Percentiles rank a stretch among this genome's conserved stretches.
Conservation (phyloP, 2,329 filamentous ascomycete genomes). For the Cladophialophora bantiana region DNA sequence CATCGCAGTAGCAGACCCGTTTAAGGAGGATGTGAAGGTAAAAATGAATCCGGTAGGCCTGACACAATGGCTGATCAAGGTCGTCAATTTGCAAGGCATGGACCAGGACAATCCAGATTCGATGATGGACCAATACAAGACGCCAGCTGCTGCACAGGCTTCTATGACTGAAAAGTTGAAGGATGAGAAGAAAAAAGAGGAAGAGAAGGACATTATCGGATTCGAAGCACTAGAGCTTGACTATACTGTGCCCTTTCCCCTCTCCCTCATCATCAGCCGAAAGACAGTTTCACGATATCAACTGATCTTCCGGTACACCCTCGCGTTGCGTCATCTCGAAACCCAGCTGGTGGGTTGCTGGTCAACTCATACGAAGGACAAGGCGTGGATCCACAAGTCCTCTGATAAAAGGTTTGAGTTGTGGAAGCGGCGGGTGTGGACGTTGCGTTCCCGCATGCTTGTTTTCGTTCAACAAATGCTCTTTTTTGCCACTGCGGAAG, state of each 20-base stretch:
- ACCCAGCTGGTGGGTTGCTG: conserved; percentile 84
- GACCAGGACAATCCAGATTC: conserved; percentile 76
- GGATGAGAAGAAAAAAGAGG: conserved; percentile 80
- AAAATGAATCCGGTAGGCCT: conserved; percentile 95
- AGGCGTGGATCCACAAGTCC: conserved; percentile 82
- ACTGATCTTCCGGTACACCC: conserved; percentile 89
- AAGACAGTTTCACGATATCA: conserved; percentile 98
- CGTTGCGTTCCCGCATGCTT: conserved; percentile 88
- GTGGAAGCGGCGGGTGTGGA: conserved; percentile 94
- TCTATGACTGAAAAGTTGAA: conserved; percentile 56
- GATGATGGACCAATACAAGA: conserved; percentile 73
- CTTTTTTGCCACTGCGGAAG: conserved; percentile 96
- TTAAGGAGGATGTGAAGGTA: conserved; percentile 98
- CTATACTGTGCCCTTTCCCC: conserved; percentile 91
- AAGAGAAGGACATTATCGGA: conserved; percentile 85
- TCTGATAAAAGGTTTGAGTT: conserved; percentile 76
- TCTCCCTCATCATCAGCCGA: conserved; percentile 92
- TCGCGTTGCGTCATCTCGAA: conserved; percentile 89
- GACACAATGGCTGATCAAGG: conserved; percentile 91
- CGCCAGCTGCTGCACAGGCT: conserved; percentile 61
- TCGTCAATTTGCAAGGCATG: conserved; percentile 95
- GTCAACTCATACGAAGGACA: conserved; percentile 83
- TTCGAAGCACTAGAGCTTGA: conserved; percentile 94
- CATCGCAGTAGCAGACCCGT: conserved; percentile 90
- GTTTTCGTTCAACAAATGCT: conserved; percentile 96